phyloP scores from a whole-genome alignment of 345 rosid genomes.

The Salix udensis region DNA sequence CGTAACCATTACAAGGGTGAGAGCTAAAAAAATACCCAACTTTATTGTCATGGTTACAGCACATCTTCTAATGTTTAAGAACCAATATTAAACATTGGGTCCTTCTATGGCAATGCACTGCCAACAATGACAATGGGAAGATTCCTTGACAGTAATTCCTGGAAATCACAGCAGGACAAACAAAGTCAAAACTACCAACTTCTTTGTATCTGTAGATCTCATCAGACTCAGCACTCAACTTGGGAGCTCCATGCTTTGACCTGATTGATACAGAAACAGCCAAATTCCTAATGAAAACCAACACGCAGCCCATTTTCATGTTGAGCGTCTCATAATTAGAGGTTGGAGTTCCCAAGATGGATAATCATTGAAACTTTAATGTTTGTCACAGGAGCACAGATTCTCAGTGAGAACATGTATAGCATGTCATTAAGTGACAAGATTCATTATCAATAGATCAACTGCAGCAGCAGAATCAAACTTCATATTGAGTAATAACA shows the following conservation, averaged over 20 bases:
- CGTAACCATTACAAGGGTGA: background rate
- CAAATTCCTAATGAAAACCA: background rate
- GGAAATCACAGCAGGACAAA: background rate
- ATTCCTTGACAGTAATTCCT: background rate
- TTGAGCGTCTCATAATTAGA: background rate
- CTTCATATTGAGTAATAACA: background rate
- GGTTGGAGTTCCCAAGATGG: background rate
- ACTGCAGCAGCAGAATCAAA: background rate
- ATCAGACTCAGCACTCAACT: background rate
- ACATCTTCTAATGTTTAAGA: background rate
- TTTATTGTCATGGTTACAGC: background rate
- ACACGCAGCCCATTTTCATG: background rate
- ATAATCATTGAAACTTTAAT: background rate
- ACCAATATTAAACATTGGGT: background rate
- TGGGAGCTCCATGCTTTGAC: constrained; percentile 8
- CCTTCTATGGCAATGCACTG: background rate
- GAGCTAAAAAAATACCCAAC: background rate
- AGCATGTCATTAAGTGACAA: background rate
- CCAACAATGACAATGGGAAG: background rate
- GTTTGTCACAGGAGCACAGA: background rate
- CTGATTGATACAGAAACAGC: constrained; percentile 7
- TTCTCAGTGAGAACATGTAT: background rate
- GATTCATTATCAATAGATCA: background rate
- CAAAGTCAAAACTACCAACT: constrained; percentile 7
- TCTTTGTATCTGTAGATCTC: background rate